Conservation (phyloP, 2,329 filamentous ascomycete genomes). For the Plenodomus lindquistii region DNA sequence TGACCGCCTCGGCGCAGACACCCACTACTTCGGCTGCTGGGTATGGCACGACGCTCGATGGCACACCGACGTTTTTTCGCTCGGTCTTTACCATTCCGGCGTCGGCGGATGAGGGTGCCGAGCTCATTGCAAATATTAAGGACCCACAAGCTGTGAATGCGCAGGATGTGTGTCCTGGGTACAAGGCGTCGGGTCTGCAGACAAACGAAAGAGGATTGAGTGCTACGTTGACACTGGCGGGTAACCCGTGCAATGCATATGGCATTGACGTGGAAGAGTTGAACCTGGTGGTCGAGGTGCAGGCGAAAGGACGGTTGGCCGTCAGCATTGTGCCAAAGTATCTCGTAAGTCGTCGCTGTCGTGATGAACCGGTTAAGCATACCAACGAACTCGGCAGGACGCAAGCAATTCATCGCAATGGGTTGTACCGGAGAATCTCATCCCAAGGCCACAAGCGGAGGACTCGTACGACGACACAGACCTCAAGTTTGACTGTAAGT, state of each 20-base stretch:
- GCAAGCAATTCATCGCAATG: slow-evolving; percentile 68
- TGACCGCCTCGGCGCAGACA: slow-evolving; percentile 22
- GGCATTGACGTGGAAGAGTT: slow-evolving; percentile 73
- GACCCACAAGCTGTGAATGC: slow-evolving; percentile 67
- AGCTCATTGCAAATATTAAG: slow-evolving; percentile 62
- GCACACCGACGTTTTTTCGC: slow-evolving; percentile 36
- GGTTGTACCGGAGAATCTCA: slow-evolving; percentile 64
- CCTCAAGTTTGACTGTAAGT: slow-evolving; percentile 52
- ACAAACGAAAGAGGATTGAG: slow-evolving; percentile 54
- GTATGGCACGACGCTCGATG: slow-evolving; percentile 28
- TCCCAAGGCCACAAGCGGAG: slow-evolving; percentile 60
- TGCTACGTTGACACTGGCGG: slow-evolving; percentile 57
- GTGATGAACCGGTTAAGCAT: background rate
- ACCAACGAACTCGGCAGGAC: slow-evolving; percentile 35
- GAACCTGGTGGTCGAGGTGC: slow-evolving; percentile 69
- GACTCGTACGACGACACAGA: slow-evolving; percentile 45
- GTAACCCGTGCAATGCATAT: slow-evolving; percentile 70
- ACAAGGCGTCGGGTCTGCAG: slow-evolving; percentile 57
- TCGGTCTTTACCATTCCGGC: slow-evolving; percentile 45
- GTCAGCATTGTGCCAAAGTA: slow-evolving; percentile 71
- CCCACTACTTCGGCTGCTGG: slow-evolving; percentile 23
- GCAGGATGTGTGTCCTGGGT: slow-evolving; percentile 66
- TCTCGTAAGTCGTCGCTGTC: slow-evolving; percentile 39
- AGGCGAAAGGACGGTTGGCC: slow-evolving; percentile 67
- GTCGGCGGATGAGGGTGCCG: slow-evolving; percentile 37